These are phyloP conservation scores for Neurospora sp. DNA, from an alignment of 495 filamentous ascomycete species.

Conservation along the genomic window DNA sequence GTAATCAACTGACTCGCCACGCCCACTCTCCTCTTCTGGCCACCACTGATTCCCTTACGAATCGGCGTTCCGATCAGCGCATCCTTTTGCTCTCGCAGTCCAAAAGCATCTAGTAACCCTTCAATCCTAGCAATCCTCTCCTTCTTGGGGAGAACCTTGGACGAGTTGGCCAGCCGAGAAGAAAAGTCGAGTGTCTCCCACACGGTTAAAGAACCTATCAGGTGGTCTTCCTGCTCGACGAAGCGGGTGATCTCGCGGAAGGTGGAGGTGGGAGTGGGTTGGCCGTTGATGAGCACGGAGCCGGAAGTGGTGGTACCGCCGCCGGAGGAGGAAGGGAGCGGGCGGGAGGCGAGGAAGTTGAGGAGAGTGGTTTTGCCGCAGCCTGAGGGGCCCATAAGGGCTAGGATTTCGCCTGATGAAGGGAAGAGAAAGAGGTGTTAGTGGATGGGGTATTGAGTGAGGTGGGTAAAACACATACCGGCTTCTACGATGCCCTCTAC, in stretches of 20 bases:
- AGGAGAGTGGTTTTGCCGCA: constrained; percentile 72
- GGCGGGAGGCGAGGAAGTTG: constrained; percentile 66
- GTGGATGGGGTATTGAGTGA: not conserved
- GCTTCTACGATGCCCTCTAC: constrained; percentile 44
- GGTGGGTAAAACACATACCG: constrained; percentile 14
- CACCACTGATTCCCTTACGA: constrained; percentile 67
- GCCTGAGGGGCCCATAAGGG: constrained; percentile 68
- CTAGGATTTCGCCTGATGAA: constrained; percentile 55
- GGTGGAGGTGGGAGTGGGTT: constrained; percentile 18
- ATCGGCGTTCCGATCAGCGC: constrained; percentile 70
- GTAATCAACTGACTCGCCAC: constrained; percentile 74
- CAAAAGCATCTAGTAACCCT: constrained; percentile 73
- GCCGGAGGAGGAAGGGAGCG: constrained; percentile 20
- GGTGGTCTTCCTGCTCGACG: constrained; percentile 78
- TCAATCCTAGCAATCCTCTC: constrained; percentile 75
- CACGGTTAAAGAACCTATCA: constrained; percentile 70
- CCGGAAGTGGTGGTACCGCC: constrained; percentile 15
- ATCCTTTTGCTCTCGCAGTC: constrained; percentile 58
- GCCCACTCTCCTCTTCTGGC: constrained; percentile 69
- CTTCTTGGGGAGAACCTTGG: constrained; percentile 15
- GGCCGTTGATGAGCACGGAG: constrained; percentile 49
- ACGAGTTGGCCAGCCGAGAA: constrained; percentile 57
- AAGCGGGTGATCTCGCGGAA: constrained; percentile 52
- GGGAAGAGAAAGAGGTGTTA: not conserved
- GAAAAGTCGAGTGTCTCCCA: constrained; percentile 68